phyloP scores from a whole-genome alignment of 2,329 filamentous ascomycete genomes.

The Cladosporium sp. region DNA sequence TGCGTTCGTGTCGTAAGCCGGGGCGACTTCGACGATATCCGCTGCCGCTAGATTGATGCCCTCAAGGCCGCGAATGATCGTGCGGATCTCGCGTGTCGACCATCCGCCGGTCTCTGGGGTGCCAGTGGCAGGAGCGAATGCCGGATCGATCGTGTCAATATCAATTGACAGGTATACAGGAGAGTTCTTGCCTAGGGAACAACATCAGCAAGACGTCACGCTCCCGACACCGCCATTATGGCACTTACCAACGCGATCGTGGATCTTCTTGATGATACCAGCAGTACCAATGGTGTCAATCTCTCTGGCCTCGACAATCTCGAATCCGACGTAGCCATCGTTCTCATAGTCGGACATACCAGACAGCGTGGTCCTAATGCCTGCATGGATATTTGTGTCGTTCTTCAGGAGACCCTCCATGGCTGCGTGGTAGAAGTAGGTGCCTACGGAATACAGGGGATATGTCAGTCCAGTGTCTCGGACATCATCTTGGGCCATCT shows the following conservation, averaged over 20 bases:
- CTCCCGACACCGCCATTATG: not conserved
- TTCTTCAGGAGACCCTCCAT: conserved; percentile 77
- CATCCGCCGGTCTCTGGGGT: conserved; percentile 76
- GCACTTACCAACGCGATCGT: conserved; percentile 66
- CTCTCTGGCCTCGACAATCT: conserved; percentile 75
- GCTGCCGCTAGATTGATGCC: conserved; percentile 68
- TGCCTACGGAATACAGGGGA: not conserved
- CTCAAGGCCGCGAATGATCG: conserved; percentile 69
- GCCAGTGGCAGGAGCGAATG: conserved; percentile 73
- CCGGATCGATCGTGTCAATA: conserved; percentile 85
- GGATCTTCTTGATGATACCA: conserved; percentile 77
- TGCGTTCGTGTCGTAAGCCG: conserved; percentile 71
- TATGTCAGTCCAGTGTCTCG: not conserved
- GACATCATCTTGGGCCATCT: conserved; percentile 39
- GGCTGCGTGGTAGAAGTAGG: conserved; percentile 71
- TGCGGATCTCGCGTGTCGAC: conserved; percentile 71
- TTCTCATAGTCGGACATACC: conserved; percentile 81
- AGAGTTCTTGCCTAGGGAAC: conserved; percentile 48
- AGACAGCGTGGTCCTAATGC: conserved; percentile 78
- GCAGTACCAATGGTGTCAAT: conserved; percentile 66
- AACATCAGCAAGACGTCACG: not conserved
- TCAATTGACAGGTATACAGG: conserved; percentile 83
- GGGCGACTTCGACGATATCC: conserved; percentile 73
- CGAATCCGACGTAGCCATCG: conserved; percentile 80
- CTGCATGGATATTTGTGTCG: conserved; percentile 83